Conservation (phyloP, 352 stramenopile genomes). For the Porosira glacialis region DNA sequence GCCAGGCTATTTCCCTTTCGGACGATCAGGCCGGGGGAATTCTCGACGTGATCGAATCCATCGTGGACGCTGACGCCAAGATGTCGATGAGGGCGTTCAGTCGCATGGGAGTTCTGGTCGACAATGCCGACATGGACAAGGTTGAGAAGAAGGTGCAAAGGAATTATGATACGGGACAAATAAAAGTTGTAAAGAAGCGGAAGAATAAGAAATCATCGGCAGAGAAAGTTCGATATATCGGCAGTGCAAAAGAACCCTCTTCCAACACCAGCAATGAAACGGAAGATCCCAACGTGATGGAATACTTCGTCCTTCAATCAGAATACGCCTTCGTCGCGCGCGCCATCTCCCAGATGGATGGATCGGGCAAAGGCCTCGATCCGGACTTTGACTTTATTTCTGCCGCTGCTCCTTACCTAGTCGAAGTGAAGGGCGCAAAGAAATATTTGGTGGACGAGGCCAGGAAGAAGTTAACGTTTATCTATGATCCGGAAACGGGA, state of each 20-base stretch:
- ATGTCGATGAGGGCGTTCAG: conserved; percentile 76
- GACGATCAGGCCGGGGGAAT: conserved; percentile 77
- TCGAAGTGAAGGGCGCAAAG: conserved; percentile 75
- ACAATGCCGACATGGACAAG: conserved; percentile 69
- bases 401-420: conserved; percentile 66
- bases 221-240: conserved; percentile 43
- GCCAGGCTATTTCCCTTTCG: conserved; percentile 81
- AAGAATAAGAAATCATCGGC: conserved; percentile 45
- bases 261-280: conserved; percentile 17
- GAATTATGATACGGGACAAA: conserved; percentile 77
- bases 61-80: conserved; percentile 76
- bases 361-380: conserved; percentile 77
- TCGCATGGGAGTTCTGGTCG: conserved; percentile 82
- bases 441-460: conserved; percentile 77
- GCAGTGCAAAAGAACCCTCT: conserved; percentile 11
- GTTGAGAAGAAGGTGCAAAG: conserved; percentile 69
- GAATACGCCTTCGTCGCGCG: conserved; percentile 81
- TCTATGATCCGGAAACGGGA: conserved; percentile 39
- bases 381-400: conserved; percentile 81
- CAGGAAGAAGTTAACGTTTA: conserved; percentile 51
- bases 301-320: conserved; percentile 74
- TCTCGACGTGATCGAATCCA: conserved; percentile 77
- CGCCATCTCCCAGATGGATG: conserved; percentile 76
- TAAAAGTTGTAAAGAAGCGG: conserved; percentile 74
- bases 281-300: conserved; percentile 73